These are phyloP conservation scores for Kazachstania bromeliacearum DNA, from an alignment of 805 yeast genomes.

Conservation along the genomic window DNA sequence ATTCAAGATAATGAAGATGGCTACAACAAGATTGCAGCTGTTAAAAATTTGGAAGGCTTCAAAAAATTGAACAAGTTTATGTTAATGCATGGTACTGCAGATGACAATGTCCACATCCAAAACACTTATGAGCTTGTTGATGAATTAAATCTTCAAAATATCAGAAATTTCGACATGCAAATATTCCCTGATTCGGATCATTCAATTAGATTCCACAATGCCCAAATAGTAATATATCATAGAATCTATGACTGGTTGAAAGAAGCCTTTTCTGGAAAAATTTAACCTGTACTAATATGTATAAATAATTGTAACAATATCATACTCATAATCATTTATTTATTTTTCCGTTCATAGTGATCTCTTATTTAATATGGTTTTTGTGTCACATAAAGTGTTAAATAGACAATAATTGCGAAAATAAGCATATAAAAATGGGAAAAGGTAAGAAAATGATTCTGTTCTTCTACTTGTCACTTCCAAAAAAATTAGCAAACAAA, in stretches of 20 bases:
- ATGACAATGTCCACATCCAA: slow-evolving; percentile 75
- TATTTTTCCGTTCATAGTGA: background rate
- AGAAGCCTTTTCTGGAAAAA: slow-evolving; percentile 42
- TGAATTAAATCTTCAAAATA: slow-evolving; percentile 38
- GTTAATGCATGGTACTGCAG: slow-evolving; percentile 76
- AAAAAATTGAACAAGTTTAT: slow-evolving; percentile 45
- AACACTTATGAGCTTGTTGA: slow-evolving; percentile 57
- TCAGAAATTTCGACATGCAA: slow-evolving; percentile 77
- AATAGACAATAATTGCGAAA: background rate
- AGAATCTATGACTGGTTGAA: slow-evolving; percentile 61
- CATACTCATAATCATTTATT: no score
- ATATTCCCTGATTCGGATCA: slow-evolving; percentile 93
- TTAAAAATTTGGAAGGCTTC: slow-evolving; percentile 37
- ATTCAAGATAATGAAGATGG: slow-evolving; percentile 43
- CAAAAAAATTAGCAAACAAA: no score
- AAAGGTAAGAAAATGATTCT: background rate
- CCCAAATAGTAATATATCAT: slow-evolving; percentile 61
- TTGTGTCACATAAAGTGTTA: slow-evolving; percentile 1
- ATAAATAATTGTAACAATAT: background rate
- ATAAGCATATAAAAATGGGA: background rate
- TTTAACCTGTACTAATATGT: slow-evolving; percentile 8
- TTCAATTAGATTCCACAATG: slow-evolving; percentile 69
- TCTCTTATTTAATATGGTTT: background rate
- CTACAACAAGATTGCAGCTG: slow-evolving; percentile 37
- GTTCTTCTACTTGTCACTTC: background rate